Base-by-base conservation (phyloP, 2,329 filamentous ascomycete species). In the Botrytis hyacinthi region DNA sequence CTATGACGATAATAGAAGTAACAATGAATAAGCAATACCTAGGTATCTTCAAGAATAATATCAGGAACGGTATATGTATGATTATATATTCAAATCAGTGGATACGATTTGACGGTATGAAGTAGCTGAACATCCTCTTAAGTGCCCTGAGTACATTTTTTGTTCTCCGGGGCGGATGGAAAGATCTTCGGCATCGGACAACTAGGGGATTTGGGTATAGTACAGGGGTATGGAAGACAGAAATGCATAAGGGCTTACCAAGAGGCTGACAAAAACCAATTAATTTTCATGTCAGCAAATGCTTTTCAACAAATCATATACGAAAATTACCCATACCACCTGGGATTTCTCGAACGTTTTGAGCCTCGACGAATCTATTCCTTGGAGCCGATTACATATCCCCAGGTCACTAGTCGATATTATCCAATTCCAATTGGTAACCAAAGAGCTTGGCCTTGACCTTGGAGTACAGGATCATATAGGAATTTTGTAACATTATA, bases 241-340 rank as follows among this genome's bases (percentile, higher is more conserved):
- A 29, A 51, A n/a, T 51, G 46, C 44, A 54, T 29, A 54, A 29
- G 4, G 65, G 65, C 44, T 67, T 32, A 51, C 63, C 20, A 42
- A 63, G 42, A 72, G 73, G 75, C 75, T 76, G 71, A 76, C 67
- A 60, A 65, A 73, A 70, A 26, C 48, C 26, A 71, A 62, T 73
- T 14, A 51, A 73, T 74, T 76, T 71, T 67, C 70, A 63, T 73
- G 75, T 76, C 75, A 76, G 75, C 75, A 74, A 54, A 71, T 29
- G 72, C 22, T n/a, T 14, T n/a, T 66, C 60, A 54, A 16, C 67
- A 70, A 70, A 70, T 70, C 67, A 70, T 22, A 32, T 20, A 22
- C n/a, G n/a, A 32, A 44, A 20, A 5, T 46, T 65, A 20, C 37
- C 12, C 40, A 10, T 5, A 44, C 37, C 10, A 29, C 26, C 44